Conservation (phyloP, 1,284 basidiomycete genomes). For the Trichosporon sp. region DNA sequence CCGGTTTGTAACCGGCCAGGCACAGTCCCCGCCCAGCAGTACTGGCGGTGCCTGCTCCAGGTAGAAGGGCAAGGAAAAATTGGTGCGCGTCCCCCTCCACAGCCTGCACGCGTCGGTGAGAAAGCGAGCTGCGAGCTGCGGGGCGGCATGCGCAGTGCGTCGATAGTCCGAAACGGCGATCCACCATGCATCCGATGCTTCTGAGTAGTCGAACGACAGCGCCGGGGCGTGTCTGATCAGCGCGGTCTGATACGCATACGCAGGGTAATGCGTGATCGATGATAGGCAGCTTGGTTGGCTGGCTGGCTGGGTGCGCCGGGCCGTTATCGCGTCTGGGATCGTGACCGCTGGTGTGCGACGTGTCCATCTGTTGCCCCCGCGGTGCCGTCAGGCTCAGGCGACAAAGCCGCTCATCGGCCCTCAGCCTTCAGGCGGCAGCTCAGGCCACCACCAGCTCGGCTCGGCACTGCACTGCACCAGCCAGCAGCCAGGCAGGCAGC, state of each 20-base stretch:
- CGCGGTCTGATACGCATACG: neutral
- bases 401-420: constrained; percentile 4
- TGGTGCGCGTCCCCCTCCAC: neutral
- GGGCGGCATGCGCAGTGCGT: neutral
- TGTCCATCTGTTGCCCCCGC: neutral
- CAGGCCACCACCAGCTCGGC: too few relatives aligned
- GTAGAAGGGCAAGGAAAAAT: neutral
- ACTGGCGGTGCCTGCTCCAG: too few relatives aligned
- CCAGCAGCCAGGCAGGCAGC: too few relatives aligned
- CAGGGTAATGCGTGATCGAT: neutral
- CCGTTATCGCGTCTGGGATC: neutral
- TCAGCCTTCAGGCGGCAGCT: neutral
- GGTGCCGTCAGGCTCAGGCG: neutral
- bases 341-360: neutral
- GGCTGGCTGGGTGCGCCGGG: too few relatives aligned
- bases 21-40: neutral
- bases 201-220: neutral
- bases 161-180: neutral
- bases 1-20: constrained; percentile 4
- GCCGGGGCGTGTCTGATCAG: neutral
- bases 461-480: neutral
- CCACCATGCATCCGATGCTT: neutral
- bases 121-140: neutral
- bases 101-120: neutral
- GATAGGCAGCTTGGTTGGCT: neutral